A percentile compares a stretch with the other conserved stretches of the same genome.
Conservation (phyloP, 2,329 filamentous ascomycete species). For the Claviceps humidiphila region DNA sequence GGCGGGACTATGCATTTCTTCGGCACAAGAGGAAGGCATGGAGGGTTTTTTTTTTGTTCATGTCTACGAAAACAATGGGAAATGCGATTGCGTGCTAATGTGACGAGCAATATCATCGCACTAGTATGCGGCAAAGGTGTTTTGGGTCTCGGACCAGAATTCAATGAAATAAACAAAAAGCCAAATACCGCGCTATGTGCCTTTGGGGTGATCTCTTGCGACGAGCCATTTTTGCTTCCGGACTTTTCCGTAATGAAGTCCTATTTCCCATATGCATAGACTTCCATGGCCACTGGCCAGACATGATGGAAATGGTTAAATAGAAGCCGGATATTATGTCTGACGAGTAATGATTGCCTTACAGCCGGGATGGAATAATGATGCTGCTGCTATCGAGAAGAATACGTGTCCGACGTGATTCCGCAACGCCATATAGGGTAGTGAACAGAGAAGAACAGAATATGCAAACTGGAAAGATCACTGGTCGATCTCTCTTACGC, state of each 20-base stretch:
- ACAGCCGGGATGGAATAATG: neutral
- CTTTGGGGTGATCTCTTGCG: neutral
- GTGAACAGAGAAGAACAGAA: too few species aligned
- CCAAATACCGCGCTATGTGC: neutral
- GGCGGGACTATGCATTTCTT: slow-evolving; percentile 12
- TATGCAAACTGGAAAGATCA: too few species aligned
- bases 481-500: too few species aligned
- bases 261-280: too few species aligned
- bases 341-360: neutral
- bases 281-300: too few species aligned
- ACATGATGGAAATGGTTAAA: too few species aligned
- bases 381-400: neutral
- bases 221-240: neutral
- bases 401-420: neutral
- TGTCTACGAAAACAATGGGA: slow-evolving; percentile 15
- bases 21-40: slow-evolving; percentile 3
- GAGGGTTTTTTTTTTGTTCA: slow-evolving; percentile 8
- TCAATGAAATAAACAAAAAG: neutral
- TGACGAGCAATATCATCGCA: slow-evolving; percentile 22
- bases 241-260: too few species aligned
- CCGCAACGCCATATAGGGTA: neutral
- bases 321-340: too few species aligned
- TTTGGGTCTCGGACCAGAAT: slow-evolving; percentile 25
- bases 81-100: slow-evolving; percentile 9
- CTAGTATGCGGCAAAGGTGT: slow-evolving; percentile 31